phyloP scores from a whole-genome alignment of 805 yeast species.

The Yarrowia porcina region DNA sequence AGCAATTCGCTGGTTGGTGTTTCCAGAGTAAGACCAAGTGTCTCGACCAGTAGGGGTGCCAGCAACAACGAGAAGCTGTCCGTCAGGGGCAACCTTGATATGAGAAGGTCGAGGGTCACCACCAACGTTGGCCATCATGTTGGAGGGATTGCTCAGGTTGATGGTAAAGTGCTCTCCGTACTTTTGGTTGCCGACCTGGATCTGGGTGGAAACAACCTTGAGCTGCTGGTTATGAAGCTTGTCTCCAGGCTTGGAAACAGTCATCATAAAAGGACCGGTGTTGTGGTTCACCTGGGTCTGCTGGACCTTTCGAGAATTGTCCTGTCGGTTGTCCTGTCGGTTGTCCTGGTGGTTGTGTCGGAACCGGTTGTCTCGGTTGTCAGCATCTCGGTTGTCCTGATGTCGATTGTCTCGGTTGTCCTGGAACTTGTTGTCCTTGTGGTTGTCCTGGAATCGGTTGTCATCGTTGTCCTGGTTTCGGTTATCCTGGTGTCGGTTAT shows the following conservation, averaged over 20 bases:
- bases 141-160: constrained; percentile 16
- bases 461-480: not conserved
- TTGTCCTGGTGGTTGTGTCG: constrained; percentile 3
- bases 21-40: constrained; percentile 19
- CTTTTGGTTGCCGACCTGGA: constrained; percentile 16
- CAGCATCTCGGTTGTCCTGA: constrained; percentile 2
- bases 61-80: constrained; percentile 7
- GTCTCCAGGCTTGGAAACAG: constrained; percentile 7
- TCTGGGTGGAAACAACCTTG: constrained; percentile 14
- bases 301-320: not conserved
- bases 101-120: constrained; percentile 15
- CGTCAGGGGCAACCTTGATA: constrained; percentile 4
- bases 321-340: constrained; percentile 15
- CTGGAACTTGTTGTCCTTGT: not conserved
- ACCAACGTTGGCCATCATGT: constrained; percentile 20
- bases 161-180: constrained; percentile 18
- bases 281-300: constrained; percentile 5
- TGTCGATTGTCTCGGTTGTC: constrained; percentile 5
- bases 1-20: constrained; percentile 11
- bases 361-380: constrained; percentile 10
- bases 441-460: constrained; percentile 16
- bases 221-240: constrained; percentile 13
- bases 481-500: not conserved
- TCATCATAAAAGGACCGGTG: constrained; percentile 13
- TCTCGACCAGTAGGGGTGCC: not conserved